phyloP scores from a whole-genome alignment of 1,284 basidiomycete genomes.

The Lignosus rhinocerotis region DNA sequence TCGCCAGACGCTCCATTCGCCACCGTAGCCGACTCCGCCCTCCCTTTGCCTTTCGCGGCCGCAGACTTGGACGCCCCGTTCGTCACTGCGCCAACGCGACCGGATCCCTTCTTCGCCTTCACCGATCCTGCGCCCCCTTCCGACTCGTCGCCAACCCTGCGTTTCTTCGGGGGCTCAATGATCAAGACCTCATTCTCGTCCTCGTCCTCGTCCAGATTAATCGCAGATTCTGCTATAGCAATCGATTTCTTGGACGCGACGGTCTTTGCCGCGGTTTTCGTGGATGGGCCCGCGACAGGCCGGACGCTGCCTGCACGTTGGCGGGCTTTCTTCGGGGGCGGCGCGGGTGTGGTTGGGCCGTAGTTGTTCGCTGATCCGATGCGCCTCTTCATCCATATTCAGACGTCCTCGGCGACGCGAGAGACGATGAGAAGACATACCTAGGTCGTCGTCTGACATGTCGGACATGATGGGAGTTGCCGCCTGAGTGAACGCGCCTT shows the following conservation, averaged over 20 bases:
- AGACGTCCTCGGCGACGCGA: constrained; percentile 6
- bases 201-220: constrained; percentile 17
- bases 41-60: constrained; percentile 30
- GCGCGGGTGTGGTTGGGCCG: constrained; percentile 32
- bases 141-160: constrained; percentile 15
- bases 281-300: constrained; percentile 29
- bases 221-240: background rate
- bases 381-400: constrained; percentile 15
- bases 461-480: constrained; percentile 22
- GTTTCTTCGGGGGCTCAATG: constrained; percentile 19
- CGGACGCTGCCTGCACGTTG: constrained; percentile 14
- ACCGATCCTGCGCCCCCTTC: constrained; percentile 19
- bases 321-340: constrained; percentile 24
- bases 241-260: constrained; percentile 3
- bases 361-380: constrained; percentile 17
- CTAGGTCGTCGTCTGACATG: constrained; percentile 25
- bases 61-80: constrained; percentile 23
- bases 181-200: constrained; percentile 14
- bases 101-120: constrained; percentile 19
- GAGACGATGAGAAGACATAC: constrained; percentile 14
- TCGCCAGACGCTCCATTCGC: constrained; percentile 8
- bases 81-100: constrained; percentile 6
- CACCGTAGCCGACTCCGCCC: constrained; percentile 15
- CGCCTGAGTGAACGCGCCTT: constrained; percentile 12
- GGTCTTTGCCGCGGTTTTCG: constrained; percentile 10